Conservation (phyloP, 2,329 filamentous ascomycete genomes). For the Pseudogymnoascus verrucosus region DNA sequence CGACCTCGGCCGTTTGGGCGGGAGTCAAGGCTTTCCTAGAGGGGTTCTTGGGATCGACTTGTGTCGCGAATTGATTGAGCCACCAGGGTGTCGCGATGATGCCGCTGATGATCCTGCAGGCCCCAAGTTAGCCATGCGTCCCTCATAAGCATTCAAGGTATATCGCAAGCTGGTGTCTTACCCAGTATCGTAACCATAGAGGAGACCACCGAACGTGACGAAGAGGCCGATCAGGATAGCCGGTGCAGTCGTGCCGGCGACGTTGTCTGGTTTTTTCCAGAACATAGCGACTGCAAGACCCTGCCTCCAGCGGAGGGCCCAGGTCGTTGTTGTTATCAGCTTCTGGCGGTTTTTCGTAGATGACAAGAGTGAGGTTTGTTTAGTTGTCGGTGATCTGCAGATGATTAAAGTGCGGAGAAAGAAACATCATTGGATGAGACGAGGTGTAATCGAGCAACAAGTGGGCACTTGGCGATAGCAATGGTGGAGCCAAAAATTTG, state of each 20-base stretch:
- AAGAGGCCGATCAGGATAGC: slow-evolving; percentile 66
- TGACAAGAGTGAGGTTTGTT: slow-evolving; percentile 4
- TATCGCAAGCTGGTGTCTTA: slow-evolving; percentile 34
- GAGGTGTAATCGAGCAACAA: neutral
- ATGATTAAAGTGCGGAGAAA: slow-evolving; percentile 4
- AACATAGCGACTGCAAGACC: slow-evolving; percentile 4
- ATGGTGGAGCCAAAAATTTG: slow-evolving; percentile 4
- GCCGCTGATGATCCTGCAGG: slow-evolving; percentile 55
- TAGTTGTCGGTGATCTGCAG: slow-evolving; percentile 2
- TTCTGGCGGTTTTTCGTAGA: slow-evolving; percentile 1
- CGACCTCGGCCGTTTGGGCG: slow-evolving; percentile 61
- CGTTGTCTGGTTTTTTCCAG: slow-evolving; percentile 68
- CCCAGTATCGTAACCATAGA: slow-evolving; percentile 66
- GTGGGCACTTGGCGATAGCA: neutral
- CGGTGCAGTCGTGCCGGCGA: slow-evolving; percentile 63
- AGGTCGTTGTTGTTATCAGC: slow-evolving; percentile 4
- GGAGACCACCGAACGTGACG: slow-evolving; percentile 59
- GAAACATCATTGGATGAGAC: slow-evolving; percentile 2
- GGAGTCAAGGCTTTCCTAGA: slow-evolving; percentile 34
- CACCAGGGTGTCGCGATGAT: slow-evolving; percentile 66
- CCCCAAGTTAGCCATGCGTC: slow-evolving; percentile 14
- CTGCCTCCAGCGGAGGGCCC: slow-evolving; percentile 6
- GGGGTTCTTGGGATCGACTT: slow-evolving; percentile 29
- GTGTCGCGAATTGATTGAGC: slow-evolving; percentile 50
- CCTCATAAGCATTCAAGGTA: neutral